phyloP scores from a whole-genome alignment of 1,139 yeast species.

The Yamadazyma dendronema region DNA sequence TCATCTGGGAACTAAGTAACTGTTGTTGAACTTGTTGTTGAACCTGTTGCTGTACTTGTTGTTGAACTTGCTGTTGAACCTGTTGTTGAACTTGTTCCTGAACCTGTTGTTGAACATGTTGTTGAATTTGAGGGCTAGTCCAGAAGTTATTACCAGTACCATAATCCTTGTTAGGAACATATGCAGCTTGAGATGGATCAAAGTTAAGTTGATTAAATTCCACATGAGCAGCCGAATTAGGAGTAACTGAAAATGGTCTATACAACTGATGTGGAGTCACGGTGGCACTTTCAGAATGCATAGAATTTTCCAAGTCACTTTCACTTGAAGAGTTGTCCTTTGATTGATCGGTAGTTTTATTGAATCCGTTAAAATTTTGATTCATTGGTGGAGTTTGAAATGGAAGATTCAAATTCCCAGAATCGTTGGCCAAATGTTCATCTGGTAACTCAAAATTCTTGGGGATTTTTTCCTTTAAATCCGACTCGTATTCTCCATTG shows the following conservation, averaged over 20 bases:
- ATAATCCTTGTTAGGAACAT: conserved; percentile 4
- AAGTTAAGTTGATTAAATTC: conserved; percentile 5
- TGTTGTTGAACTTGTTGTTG: conserved; percentile 13
- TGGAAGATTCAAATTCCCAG: conserved; percentile 19
- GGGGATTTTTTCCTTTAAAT: conserved; percentile 16
- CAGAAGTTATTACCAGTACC: conserved; percentile 10
- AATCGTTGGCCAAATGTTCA: conserved; percentile 16
- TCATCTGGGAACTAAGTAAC: conserved; percentile 8
- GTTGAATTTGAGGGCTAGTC: conserved; percentile 16
- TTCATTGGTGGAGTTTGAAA: conserved; percentile 27
- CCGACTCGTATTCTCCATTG: conserved; percentile 10
- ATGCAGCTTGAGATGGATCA: conserved; percentile 3
- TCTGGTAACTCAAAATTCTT: conserved; percentile 38
- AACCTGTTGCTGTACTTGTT: conserved; percentile 14
- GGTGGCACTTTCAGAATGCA: conserved; percentile 10
- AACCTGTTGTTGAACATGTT: conserved; percentile 14
- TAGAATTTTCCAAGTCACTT: conserved; percentile 15
- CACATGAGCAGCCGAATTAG: conserved; percentile 6
- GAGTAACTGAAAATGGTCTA: conserved; percentile 12
- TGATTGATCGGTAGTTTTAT: too few relatives aligned
- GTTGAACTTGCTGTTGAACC: conserved; percentile 15
- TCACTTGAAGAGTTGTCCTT: conserved; percentile 14
- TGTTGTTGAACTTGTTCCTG: conserved; percentile 15
- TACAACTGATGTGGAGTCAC: conserved; percentile 9
- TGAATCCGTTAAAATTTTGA: too few relatives aligned